Percentiles rank a stretch among this genome's conserved stretches.
These are phyloP conservation scores for Arthrobotrys iridis DNA, from an alignment of 2,329 filamentous ascomycete species.

Conservation along the genomic window DNA sequence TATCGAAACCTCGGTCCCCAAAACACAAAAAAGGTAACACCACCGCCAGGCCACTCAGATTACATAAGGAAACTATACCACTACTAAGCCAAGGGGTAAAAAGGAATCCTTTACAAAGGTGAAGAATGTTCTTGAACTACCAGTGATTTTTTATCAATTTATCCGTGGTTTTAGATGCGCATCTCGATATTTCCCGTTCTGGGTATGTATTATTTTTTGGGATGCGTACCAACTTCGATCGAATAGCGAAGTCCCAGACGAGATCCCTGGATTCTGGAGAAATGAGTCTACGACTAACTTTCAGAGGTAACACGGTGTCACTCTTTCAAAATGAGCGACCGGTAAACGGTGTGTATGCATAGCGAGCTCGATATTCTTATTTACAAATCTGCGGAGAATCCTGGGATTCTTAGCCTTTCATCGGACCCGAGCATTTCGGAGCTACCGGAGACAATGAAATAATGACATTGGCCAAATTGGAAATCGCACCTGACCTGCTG, in stretches of 20 bases:
- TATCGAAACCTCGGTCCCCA: too few species aligned
- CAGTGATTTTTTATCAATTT: too few species aligned
- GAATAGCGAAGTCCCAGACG: too few species aligned
- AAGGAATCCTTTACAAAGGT: too few species aligned
- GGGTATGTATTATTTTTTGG: too few species aligned
- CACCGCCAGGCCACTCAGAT: slow-evolving; percentile 14
- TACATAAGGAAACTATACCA: not conserved
- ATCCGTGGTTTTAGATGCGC: not conserved
- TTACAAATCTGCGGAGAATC: not conserved
- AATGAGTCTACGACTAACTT: not conserved
- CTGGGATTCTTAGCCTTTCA: too few species aligned
- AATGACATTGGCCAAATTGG: not conserved
- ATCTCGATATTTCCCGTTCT: not conserved
- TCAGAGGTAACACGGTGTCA: slow-evolving; percentile 12
- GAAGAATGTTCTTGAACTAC: too few species aligned
- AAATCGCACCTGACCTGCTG: too few species aligned
- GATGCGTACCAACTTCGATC: too few species aligned
- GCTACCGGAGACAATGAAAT: not conserved
- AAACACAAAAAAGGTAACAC: slow-evolving; percentile 22
- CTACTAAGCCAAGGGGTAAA: too few species aligned
- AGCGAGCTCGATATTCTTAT: not conserved
- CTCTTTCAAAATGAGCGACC: not conserved
- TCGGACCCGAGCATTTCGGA: not conserved
- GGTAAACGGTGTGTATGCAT: not conserved
- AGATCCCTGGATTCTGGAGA: not conserved